Conservation (phyloP, 805 yeast species). For the Lipomyces chichibuensis region DNA sequence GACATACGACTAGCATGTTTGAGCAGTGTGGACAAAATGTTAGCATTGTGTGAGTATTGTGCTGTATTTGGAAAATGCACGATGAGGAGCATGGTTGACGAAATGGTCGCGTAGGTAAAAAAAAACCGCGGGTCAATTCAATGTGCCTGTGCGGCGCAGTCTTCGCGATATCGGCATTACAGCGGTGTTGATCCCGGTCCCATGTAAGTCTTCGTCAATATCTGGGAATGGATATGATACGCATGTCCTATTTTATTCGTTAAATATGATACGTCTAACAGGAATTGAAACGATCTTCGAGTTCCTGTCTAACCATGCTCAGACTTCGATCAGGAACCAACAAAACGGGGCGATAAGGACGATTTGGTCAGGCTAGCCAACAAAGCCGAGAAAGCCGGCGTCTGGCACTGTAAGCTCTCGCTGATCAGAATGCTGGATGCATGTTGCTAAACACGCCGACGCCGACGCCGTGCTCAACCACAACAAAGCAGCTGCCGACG, state of each 20-base stretch:
- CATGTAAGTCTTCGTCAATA: slow-evolving; percentile 31
- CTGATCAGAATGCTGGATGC: neutral
- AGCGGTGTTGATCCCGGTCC: slow-evolving; percentile 32
- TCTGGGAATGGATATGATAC: slow-evolving; percentile 35
- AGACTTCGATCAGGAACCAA: slow-evolving; percentile 34
- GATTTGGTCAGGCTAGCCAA: slow-evolving; percentile 22
- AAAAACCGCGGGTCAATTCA: too few relatives aligned
- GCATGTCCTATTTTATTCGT: neutral
- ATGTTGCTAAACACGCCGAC: neutral
- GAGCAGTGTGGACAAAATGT: slow-evolving; percentile 95
- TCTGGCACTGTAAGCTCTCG: slow-evolving; percentile 11
- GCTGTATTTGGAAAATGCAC: neutral
- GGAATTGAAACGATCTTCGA: slow-evolving; percentile 14
- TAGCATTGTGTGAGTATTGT: slow-evolving; percentile 57
- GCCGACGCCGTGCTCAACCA: slow-evolving; percentile 33
- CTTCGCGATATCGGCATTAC: slow-evolving; percentile 28
- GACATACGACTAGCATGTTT: slow-evolving; percentile 73
- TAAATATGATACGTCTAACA: neutral
- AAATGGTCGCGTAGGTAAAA: too few relatives aligned
- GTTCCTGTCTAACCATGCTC: neutral
- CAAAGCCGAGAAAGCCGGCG: slow-evolving; percentile 12
- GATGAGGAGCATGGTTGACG: too few relatives aligned
- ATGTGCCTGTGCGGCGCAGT: too few relatives aligned
- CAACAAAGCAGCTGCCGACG: slow-evolving; percentile 35
- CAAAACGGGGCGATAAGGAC: slow-evolving; percentile 34